Percentiles rank a stretch among this genome's conserved stretches.
Conservation (phyloP, 1,139 yeast species). For the Saccharomyces hybrid region DNA sequence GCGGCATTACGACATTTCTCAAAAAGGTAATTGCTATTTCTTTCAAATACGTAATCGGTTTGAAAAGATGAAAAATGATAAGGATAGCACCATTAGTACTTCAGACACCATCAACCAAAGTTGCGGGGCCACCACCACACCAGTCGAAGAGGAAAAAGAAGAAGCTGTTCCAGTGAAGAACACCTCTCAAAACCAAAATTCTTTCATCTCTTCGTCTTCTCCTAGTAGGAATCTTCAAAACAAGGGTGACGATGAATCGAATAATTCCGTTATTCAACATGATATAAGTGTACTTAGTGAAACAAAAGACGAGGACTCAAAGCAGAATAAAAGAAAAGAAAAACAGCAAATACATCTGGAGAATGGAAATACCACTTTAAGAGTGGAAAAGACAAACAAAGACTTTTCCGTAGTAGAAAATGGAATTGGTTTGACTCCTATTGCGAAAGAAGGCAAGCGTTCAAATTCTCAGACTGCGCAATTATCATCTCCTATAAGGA, state of each 20-base stretch:
- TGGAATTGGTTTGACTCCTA: neutral
- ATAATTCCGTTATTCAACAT: neutral
- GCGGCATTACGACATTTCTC: slow-evolving; percentile 8
- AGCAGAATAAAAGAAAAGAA: neutral
- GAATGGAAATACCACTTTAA: neutral
- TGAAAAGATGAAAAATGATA: neutral
- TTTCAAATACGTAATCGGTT: slow-evolving; percentile 10
- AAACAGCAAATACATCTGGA: neutral
- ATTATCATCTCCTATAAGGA: slow-evolving; percentile 5
- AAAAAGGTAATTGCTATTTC: slow-evolving; percentile 20
- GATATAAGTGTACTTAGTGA: neutral
- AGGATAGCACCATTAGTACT: neutral
- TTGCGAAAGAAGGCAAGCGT: neutral
- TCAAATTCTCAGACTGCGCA: neutral
- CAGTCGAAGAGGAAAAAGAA: neutral
- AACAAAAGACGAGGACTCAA: neutral
- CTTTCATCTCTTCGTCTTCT: neutral
- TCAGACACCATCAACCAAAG: neutral
- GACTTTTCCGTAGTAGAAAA: neutral
- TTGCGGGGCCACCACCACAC: neutral
- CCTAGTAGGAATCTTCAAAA: neutral
- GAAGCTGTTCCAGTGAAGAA: neutral
- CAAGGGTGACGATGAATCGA: no score
- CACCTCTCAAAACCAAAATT: neutral
- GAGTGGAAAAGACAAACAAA: neutral